Evolutionary conservation across 495 filamentous ascomycete species (phyloP), one percentile per base, ranked within the genome.

Genomic region (Tuber borchii): DNA sequence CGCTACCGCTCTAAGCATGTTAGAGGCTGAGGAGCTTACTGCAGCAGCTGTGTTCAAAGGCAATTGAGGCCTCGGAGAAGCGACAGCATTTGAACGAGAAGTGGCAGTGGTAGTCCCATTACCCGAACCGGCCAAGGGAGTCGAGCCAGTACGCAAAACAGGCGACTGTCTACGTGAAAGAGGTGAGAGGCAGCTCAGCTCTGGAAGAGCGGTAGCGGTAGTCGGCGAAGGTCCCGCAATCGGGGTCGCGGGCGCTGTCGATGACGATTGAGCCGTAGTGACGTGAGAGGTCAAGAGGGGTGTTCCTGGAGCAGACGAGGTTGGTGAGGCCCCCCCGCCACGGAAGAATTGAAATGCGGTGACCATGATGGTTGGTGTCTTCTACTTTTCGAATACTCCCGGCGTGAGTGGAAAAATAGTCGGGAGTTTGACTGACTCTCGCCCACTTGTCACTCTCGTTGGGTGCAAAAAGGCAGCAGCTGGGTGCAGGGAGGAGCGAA

Each of bases 1-100:
- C 71, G 81, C 81, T 70, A 83, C 80, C 40, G 81, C 80, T 69
- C 81, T 82, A 68, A 83, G 71, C 81, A 83, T 80, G 69, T 83
- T 82, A 44, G 81, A 82, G 34, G 80, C 81, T 9, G 81, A 79
- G 6, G 81, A 74, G 73, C 74, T 82, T 56, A 46, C 77, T 37
- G 75, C 71, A 70, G 78, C 79, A 39, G 70, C 73, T n/a, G 81
- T 78, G 17, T 80, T 77, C 37, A 77, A 71, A 45, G 81, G 81
- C 78, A 83, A 82, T 77, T 78, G 81, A 42, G 81, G 81, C 48
- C 81, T 82, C 46, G 81, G 77, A 42, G 78, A 76, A 65, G 81
- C 81, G 22, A 80, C 69, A 68, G 81, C 81, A 69, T 78, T 82
- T 42, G 81, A 75, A 46, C 73, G 78, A 9, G 81, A 78, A 44